These are phyloP conservation scores for Aspergillus campestris DNA, from an alignment of 495 filamentous ascomycete genomes.

Conservation along the genomic window DNA sequence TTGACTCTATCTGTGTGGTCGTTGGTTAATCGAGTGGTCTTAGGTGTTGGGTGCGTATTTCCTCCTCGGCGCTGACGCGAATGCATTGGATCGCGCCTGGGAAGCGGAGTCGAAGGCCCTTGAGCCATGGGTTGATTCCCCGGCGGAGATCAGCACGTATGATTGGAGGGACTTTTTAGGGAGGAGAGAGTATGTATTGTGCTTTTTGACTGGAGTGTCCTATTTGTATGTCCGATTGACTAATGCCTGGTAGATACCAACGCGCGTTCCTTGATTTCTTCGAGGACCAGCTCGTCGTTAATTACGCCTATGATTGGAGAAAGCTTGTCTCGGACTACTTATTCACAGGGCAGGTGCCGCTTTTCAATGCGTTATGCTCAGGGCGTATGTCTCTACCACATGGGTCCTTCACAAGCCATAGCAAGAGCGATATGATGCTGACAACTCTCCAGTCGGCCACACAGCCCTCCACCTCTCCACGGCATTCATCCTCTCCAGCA, in stretches of 20 bases:
- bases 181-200: conserved; percentile 43
- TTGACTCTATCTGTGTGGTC: background rate
- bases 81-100: conserved; percentile 69
- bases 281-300: conserved; percentile 69
- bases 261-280: conserved; percentile 88
- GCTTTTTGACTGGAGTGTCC: background rate
- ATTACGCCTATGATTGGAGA: conserved; percentile 75
- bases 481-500: conserved; percentile 71
- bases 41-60: conserved; percentile 74
- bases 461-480: conserved; percentile 85
- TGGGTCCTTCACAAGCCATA: background rate
- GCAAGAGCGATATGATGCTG: conserved; percentile 2
- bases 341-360: conserved; percentile 63
- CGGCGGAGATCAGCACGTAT: conserved; percentile 66
- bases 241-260: conserved; percentile 53
- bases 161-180: conserved; percentile 87
- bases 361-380: conserved; percentile 68
- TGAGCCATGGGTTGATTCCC: conserved; percentile 78
- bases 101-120: conserved; percentile 61
- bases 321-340: conserved; percentile 65
- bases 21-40: background rate
- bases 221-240: conserved; percentile 2
- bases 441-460: conserved; percentile 57
- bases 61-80: conserved; percentile 63
- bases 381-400: conserved; percentile 53